Base-by-base conservation (phyloP, 2,329 filamentous ascomycete genomes). In the Xylariaceae sp. region DNA sequence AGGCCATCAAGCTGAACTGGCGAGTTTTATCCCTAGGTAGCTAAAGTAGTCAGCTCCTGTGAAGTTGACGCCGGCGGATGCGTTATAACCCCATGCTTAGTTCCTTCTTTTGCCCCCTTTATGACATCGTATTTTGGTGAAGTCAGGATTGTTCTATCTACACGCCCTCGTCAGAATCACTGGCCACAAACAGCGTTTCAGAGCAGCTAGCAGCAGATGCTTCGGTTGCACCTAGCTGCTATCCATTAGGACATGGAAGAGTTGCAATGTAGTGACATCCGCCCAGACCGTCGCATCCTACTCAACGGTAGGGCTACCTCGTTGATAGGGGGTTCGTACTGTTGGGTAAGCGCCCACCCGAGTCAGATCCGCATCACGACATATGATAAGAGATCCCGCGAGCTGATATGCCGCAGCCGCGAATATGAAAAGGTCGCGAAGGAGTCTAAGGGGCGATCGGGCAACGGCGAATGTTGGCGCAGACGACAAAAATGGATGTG, bases 141-240 rank as follows among this genome's bases (percentile, higher is more conserved):
- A n/a, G 44, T 50, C 44, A 40, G 53, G 50, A 9, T 54, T 44
- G 35, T 29, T 55, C 52, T 57, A 58, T 52, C 39, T 35, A 51
- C 55, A 58, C 55, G 11, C 57, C 57, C 49, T 39, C 19, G 6
- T 45, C 19, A n/a, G 5, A 11, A 49, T 32, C 9, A 37, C 27
- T 32, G 19, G 34, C 6, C 34, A 40, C 26, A 40, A 45, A 35
- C 6, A 26, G n/a, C 9, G 34, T 52, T 19, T 51, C 34, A 29
- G 43, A 53, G 52, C 19, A 47, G 43, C 50, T 54, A 53, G 57
- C 12, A 39, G 41, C 31, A 27, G 47, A 12, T 31, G 26, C n/a
- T 29, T 35, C 26, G 46, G 50, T 39, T 30, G 9, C 12, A 32
- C 47, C 35, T 47, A 12, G 34, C 50, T 27, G 19, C 27, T 35